Evolutionary conservation across 371 early-diverging fungal species (phyloP).

Genomic region (Mycotypha africana): DNA sequence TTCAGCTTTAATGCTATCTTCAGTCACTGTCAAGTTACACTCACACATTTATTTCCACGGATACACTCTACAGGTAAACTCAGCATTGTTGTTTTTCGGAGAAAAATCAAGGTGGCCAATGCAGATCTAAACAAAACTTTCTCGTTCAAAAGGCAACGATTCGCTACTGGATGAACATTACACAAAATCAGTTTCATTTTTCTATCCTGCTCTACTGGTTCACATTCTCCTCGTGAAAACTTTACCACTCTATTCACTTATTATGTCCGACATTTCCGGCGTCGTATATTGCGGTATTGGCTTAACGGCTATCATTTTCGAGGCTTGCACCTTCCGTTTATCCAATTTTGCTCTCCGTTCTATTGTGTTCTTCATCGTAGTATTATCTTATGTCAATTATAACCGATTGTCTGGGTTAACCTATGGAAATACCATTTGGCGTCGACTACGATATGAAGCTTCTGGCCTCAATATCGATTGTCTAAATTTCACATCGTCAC

Average conservation of each 20-base stretch:
- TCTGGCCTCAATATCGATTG: constrained; percentile 14
- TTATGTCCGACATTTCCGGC: constrained; percentile 25
- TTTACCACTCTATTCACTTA: constrained; percentile 1
- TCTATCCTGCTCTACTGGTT: constrained; percentile 12
- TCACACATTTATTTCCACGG: too few species aligned
- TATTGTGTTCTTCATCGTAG: too few species aligned
- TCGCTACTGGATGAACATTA: too few species aligned
- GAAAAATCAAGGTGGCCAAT: too few species aligned
- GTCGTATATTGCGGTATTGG: constrained; percentile 18
- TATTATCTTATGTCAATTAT: too few species aligned
- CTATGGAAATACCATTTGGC: constrained; percentile 12
- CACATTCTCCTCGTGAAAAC: constrained; percentile 10
- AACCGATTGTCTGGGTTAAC: constrained; percentile 12
- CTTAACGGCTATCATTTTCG: constrained; percentile 13
- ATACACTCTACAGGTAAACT: too few species aligned
- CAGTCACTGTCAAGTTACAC: too few species aligned
- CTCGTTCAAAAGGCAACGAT: too few species aligned
- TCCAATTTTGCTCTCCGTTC: constrained; percentile 2
- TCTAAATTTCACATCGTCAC: constrained; percentile 12
- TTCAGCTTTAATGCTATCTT: too few species aligned
- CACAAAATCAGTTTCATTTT: constrained; percentile 16
- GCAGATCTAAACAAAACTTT: too few species aligned
- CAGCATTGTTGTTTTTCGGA: too few species aligned
- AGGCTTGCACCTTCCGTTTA: constrained; percentile 8
- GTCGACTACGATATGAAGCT: constrained; percentile 3